Evolutionary conservation across 1,139 yeast species (phyloP).

Genomic region (Blastobotrys capitulatus): DNA sequence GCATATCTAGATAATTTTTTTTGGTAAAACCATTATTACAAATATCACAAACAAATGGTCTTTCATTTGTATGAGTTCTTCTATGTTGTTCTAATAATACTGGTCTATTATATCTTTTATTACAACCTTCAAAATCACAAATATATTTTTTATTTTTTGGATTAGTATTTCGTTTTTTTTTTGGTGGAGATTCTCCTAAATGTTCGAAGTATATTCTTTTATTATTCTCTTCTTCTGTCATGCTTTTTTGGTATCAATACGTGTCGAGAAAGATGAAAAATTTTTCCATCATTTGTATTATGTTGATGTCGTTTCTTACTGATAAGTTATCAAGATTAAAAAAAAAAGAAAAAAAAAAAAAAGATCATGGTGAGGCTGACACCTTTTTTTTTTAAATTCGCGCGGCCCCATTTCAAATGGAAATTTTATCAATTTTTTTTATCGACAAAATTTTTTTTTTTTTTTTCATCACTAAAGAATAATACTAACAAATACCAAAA

Average conservation of each 20-base stretch:
- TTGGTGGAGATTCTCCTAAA: slow-evolving; percentile 17
- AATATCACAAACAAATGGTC: slow-evolving; percentile 65
- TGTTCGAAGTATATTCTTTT: neutral
- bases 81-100: slow-evolving; percentile 65
- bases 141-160: slow-evolving; percentile 51
- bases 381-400: no score
- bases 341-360: no score
- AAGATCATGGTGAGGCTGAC: no score
- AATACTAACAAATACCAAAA: neutral
- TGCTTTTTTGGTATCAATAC: no score
- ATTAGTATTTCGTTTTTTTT: slow-evolving; percentile 14
- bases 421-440: no score
- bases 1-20: slow-evolving; percentile 75
- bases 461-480: neutral
- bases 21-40: slow-evolving; percentile 68
- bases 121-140: slow-evolving; percentile 63
- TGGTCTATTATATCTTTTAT: slow-evolving; percentile 74
- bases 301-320: no score
- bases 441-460: neutral
- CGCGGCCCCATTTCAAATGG: no score
- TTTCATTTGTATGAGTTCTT: slow-evolving; percentile 69
- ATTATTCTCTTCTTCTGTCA: neutral
- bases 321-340: neutral
- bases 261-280: no score
- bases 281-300: no score